Evolutionary conservation across 2,329 filamentous ascomycete species (phyloP).

Genomic region (Cytospora paraplurivora): DNA sequence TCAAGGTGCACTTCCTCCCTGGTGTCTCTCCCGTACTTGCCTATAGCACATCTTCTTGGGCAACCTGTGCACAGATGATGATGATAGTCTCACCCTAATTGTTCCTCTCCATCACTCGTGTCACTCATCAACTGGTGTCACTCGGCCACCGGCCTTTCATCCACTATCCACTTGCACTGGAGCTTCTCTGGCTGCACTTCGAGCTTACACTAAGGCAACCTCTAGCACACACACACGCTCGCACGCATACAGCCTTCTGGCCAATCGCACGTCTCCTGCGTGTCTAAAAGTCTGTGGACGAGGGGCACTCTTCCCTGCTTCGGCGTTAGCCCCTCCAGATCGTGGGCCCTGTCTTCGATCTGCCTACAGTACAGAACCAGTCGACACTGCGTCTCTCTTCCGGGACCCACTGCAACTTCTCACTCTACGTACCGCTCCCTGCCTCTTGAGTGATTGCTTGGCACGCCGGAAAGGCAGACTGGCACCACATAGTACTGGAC

Average conservation of each 20-base stretch:
- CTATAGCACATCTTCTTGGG: not conserved
- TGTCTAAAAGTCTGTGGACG: not conserved
- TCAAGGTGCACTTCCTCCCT: not conserved
- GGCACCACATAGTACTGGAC: too few relatives aligned
- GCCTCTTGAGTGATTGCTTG: not conserved
- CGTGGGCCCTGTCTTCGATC: conserved; percentile 24
- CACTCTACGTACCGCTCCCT: conserved; percentile 10
- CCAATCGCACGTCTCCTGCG: conserved; percentile 24
- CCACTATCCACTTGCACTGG: conserved; percentile 16
- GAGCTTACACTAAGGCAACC: conserved; percentile 30
- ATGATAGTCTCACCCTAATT: not conserved
- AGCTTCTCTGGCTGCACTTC: conserved; percentile 26
- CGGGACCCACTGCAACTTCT: conserved; percentile 9
- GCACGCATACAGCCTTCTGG: not conserved
- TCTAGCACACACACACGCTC: conserved; percentile 25
- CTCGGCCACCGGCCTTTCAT: conserved; percentile 3
- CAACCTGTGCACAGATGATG: too few relatives aligned
- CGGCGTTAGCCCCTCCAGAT: conserved; percentile 25
- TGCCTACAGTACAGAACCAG: conserved; percentile 1
- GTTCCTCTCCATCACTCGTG: not conserved
- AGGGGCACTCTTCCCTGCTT: conserved; percentile 13
- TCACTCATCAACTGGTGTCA: conserved; percentile 10
- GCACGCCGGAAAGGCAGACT: not conserved
- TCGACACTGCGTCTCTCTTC: not conserved
- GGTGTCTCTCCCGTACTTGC: not conserved